These are phyloP conservation scores for Gonapodya prolifera DNA, from an alignment of 192 early-diverging fungal genomes.

Conservation along the genomic window DNA sequence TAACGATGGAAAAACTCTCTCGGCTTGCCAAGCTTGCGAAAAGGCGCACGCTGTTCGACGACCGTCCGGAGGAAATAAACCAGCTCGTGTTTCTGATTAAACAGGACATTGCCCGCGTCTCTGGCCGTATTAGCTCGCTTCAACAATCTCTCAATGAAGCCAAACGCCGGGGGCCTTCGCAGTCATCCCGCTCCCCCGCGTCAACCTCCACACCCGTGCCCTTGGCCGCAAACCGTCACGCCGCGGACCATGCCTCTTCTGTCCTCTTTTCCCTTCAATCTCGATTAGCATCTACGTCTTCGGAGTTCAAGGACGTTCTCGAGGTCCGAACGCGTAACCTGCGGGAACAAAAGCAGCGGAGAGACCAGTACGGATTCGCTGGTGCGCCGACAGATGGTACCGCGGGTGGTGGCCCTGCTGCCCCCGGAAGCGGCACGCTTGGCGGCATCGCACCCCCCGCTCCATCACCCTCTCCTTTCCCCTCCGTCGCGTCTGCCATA, in stretches of 20 bases:
- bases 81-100: constrained; percentile 89
- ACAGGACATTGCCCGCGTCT: constrained; percentile 89
- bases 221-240: constrained; percentile 35
- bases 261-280: constrained; percentile 89
- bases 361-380: constrained; percentile 66
- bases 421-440: constrained; percentile 8
- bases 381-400: neutral
- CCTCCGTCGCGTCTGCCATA: neutral
- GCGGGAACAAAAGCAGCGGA: constrained; percentile 75
- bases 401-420: neutral
- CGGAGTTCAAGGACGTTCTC: constrained; percentile 88
- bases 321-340: constrained; percentile 92
- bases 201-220: neutral
- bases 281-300: constrained; percentile 77
- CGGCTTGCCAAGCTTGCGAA: constrained; percentile 87
- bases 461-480: neutral
- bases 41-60: constrained; percentile 91
- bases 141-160: constrained; percentile 38
- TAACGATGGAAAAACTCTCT: constrained; percentile 67
- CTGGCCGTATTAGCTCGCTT: constrained; percentile 82
- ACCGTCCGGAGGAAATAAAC: constrained; percentile 89
- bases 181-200: neutral
- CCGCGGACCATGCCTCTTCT: constrained; percentile 77
- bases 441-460: neutral
- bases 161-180: neutral